phyloP scores from a whole-genome alignment of 306 rosid species.

The Glycyrrhiza uralensis region DNA sequence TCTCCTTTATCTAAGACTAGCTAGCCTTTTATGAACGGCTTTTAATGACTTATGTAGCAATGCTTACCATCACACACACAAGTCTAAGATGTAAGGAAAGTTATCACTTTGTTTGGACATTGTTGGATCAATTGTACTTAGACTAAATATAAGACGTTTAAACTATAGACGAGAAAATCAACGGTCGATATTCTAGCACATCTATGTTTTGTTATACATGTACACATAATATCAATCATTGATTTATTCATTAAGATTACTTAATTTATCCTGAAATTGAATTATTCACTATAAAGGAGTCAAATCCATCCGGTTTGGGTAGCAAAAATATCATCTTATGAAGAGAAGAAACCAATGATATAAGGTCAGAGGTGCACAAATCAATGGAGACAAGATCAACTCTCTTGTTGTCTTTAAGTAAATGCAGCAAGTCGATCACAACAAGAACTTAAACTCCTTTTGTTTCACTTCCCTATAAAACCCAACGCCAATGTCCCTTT shows the following conservation, averaged over 20 bases:
- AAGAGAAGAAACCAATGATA: background rate
- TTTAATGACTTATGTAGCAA: background rate
- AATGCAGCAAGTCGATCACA: no score
- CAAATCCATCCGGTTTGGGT: background rate
- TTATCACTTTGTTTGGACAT: background rate
- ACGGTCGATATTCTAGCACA: no score
- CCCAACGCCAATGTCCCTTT: background rate
- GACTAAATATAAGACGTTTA: no score
- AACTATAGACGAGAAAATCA: no score
- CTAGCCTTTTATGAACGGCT: background rate
- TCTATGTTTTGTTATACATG: no score
- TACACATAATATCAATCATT: no score
- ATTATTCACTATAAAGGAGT: no score
- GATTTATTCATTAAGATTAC: no score
- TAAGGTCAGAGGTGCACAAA: background rate
- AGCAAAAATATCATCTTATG: background rate
- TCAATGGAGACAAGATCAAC: background rate
- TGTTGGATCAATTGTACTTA: constrained; percentile 5
- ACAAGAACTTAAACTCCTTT: background rate
- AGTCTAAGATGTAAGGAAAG: background rate
- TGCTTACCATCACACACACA: background rate
- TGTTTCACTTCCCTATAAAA: background rate
- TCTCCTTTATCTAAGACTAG: background rate
- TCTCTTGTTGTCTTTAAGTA: no score
- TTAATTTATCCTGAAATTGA: no score